Conservation (phyloP, 2,329 filamentous ascomycete species). For the Alternaria ethzedia region DNA sequence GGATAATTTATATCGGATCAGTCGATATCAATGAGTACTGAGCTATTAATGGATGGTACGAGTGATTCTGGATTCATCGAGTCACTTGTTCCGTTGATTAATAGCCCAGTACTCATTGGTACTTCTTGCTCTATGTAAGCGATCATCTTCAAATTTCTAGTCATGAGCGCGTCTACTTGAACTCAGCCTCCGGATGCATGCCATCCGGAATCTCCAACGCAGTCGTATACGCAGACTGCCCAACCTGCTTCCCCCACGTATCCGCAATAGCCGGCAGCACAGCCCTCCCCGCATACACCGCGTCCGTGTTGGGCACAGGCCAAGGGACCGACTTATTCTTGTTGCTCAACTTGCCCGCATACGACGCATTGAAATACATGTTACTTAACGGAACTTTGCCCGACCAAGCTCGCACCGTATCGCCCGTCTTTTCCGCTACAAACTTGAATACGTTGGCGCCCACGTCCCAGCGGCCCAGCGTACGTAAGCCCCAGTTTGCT, state of each 20-base stretch:
- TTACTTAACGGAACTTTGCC: constrained; percentile 34
- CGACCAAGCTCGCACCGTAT: constrained; percentile 32
- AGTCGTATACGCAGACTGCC: constrained; percentile 36
- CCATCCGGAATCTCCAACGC: constrained; percentile 44
- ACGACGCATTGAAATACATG: constrained; percentile 43
- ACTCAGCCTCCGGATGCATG: constrained; percentile 41
- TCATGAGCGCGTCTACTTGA: constrained; percentile 14
- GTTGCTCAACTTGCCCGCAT: constrained; percentile 41
- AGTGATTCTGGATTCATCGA: too few species aligned
- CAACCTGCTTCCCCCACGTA: constrained; percentile 31
- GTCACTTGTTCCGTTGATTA: neutral
- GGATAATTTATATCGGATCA: neutral
- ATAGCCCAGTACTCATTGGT: neutral
- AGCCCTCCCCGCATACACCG: constrained; percentile 33
- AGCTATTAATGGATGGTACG: neutral
- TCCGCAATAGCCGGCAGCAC: constrained; percentile 32
- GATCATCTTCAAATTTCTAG: neutral
- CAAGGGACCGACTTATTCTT: constrained; percentile 35
- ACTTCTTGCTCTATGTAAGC: neutral
- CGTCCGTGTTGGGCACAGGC: constrained; percentile 37
- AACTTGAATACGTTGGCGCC: constrained; percentile 55
- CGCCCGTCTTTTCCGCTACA: constrained; percentile 37
- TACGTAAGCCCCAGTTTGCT: constrained; percentile 55
- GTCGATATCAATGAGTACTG: neutral
- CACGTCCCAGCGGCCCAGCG: constrained; percentile 55